Evolutionary conservation across 2,329 filamentous ascomycete species (phyloP), one percentile per base, ranked within the genome.

Genomic region (Colletotrichum plurivorum): DNA sequence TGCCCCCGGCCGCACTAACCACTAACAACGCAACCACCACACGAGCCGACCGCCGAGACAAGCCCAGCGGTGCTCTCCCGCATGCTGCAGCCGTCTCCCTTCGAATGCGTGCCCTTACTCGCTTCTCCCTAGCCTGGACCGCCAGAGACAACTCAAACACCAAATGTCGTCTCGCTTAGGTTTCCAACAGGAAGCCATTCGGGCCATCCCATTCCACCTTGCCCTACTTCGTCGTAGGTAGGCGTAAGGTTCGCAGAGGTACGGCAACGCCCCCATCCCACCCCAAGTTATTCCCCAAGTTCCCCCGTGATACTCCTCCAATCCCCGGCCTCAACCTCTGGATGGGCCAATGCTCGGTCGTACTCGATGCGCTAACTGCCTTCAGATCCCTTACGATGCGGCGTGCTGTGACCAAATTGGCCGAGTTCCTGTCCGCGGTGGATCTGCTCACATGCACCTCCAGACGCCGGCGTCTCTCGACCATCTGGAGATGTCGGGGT

Each of bases 261-360:
- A 36, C 31, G 31, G 7, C 31, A 36, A 36, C 31, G 10, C 31
- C 20, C 16, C 22, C 61, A 55, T 56, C 46, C 49, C 53, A 55
- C 57, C 55, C 56, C 18, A 65, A 52, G n/a, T 62, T 46, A 36
- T 56, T 51, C 61, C 62, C 63, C 63, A 70, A 59, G 60, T 62
- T 63, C 58, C 69, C 68, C 68, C 69, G 51, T 64, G 31, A 36
- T 54, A 18, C 25, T 63, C 60, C 58, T 59, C 39, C 66, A 64
- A 67, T 58, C 67, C 67, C 63, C 59, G 43, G 62, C 41, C 70
- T 72, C 71, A 67, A 71, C 31, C 66, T 53, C 72, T 68, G 63
- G 70, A 73, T 72, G 74, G 75, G 71, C 73, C 69, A 74, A 74
- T 74, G 59, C 74, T 75, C 74, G 73, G 75, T 73, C 71, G 72